Evolutionary conservation across 2,329 filamentous ascomycete genomes (phyloP), one percentile per base, ranked within the genome.

Genomic region (Rhynchosporium graminicola): DNA sequence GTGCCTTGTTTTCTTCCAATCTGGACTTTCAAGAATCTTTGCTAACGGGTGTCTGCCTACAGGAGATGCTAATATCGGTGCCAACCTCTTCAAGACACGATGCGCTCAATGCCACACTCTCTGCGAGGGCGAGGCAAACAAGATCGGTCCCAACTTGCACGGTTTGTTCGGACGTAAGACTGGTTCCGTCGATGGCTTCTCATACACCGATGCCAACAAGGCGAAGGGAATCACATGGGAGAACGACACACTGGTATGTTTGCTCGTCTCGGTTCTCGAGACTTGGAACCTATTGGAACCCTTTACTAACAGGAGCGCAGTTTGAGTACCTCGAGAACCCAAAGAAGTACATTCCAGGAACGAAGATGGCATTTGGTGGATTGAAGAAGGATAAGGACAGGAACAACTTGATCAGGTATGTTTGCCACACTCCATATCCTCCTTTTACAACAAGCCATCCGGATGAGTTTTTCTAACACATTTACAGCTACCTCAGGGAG

Each of bases 141-240:
- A 98, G 89, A 91, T 97, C 80, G 95, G 95, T 77, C 95, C 95
- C 76, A 92, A 92, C 78, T 88, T 99, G 74, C 87, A 96, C 88
- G 95, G 95, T 78, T 91, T 99, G 72, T 99, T 97, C 79, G 95
- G 95, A 80, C 94, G 95, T 79, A 90, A 97, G 85, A 91, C 91
- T 69, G 95, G 95, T 75, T 85, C 88, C 77, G 91, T 96, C 73
- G 89, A 92, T 52, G 94, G 95, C 71, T 99, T 90, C 87, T 83
- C 92, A 77, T 99, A 98, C 88, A 97, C 95, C 80, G 95, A 99
- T 77, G 95, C 94, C 86, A 99, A 99, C 91, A 98, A 98, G 90
- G 82, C 89, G 77, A 96, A 96, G 85, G 93, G 89, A 75, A 87
- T 99, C 74, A 84, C 81, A 74, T 99, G 95, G 95, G 81, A 92